Percentiles rank a stretch among this genome's conserved stretches.
Evolutionary conservation across 768 basidiomycete species (phyloP).

Genomic region (Boletus reticulatus): DNA sequence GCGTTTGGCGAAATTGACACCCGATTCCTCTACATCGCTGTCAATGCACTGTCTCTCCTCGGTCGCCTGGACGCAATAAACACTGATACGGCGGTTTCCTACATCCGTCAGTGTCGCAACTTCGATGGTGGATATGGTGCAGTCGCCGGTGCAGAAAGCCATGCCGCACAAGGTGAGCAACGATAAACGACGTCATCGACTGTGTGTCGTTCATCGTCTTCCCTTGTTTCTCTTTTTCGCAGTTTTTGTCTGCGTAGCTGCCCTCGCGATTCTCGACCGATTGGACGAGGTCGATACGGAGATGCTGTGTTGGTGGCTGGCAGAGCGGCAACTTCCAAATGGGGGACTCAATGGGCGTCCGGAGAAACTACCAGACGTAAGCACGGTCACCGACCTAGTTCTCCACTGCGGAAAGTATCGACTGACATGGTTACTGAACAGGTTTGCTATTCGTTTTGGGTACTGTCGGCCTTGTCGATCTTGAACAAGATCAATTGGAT

Average conservation of each 20-base stretch:
- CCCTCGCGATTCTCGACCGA: slow-evolving; percentile 83
- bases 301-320: slow-evolving; percentile 90
- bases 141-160: slow-evolving; percentile 83
- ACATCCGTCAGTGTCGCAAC: slow-evolving; percentile 79
- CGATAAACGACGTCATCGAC: no score
- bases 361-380: slow-evolving; percentile 93
- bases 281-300: slow-evolving; percentile 77
- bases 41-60: slow-evolving; percentile 78
- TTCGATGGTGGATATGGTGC: slow-evolving; percentile 96
- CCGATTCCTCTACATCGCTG: slow-evolving; percentile 86
- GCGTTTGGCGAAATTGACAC: slow-evolving; percentile 90
- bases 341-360: slow-evolving; percentile 98
- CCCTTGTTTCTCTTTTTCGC: no score
- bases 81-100: slow-evolving; percentile 61
- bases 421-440: background rate
- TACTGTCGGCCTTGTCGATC: slow-evolving; percentile 84
- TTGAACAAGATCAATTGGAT: slow-evolving; percentile 85
- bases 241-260: slow-evolving; percentile 91
- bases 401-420: background rate
- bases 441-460: slow-evolving; percentile 97
- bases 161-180: slow-evolving; percentile 78
- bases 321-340: slow-evolving; percentile 88
- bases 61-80: slow-evolving; percentile 71
- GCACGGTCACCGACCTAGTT: slow-evolving; percentile 23
- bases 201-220: background rate